phyloP scores from a whole-genome alignment of 108 stramenopile genomes.

The Epithemia pelagica region DNA sequence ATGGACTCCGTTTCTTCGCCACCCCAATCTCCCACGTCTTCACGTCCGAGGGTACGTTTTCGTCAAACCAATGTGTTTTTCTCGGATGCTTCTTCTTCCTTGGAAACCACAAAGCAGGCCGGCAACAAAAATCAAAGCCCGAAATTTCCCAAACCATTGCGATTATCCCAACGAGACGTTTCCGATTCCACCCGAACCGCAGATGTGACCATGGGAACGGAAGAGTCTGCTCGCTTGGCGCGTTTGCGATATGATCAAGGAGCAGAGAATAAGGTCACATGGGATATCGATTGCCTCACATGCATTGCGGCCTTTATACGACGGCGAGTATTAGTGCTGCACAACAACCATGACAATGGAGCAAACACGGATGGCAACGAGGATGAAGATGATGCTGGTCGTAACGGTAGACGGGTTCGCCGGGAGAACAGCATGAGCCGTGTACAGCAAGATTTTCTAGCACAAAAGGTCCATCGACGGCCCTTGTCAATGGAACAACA shows the following conservation, averaged over 20 bases:
- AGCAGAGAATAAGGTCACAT: background rate
- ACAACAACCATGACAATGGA: background rate
- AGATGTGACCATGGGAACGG: too few relatives aligned
- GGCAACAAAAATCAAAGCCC: too few relatives aligned
- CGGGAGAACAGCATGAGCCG: background rate
- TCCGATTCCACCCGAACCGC: too few relatives aligned
- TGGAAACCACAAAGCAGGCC: too few relatives aligned
- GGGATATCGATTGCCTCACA: background rate
- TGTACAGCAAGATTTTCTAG: background rate
- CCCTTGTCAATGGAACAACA: conserved; percentile 19
- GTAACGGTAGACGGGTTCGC: background rate
- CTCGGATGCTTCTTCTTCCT: too few relatives aligned
- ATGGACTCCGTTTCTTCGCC: too few relatives aligned
- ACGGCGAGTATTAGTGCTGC: conserved; percentile 1
- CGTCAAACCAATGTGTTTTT: too few relatives aligned
- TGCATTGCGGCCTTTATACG: background rate
- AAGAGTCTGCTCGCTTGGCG: background rate
- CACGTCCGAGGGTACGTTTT: too few relatives aligned
- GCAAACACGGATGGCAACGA: background rate
- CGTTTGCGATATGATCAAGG: background rate
- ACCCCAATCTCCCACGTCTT: too few relatives aligned
- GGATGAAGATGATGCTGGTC: background rate
- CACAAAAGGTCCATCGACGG: conserved; percentile 2
- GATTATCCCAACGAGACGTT: too few relatives aligned
- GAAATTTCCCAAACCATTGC: too few relatives aligned